These are phyloP conservation scores for Penicillium nucicola DNA, from an alignment of 495 filamentous ascomycete genomes.

Conservation along the genomic window DNA sequence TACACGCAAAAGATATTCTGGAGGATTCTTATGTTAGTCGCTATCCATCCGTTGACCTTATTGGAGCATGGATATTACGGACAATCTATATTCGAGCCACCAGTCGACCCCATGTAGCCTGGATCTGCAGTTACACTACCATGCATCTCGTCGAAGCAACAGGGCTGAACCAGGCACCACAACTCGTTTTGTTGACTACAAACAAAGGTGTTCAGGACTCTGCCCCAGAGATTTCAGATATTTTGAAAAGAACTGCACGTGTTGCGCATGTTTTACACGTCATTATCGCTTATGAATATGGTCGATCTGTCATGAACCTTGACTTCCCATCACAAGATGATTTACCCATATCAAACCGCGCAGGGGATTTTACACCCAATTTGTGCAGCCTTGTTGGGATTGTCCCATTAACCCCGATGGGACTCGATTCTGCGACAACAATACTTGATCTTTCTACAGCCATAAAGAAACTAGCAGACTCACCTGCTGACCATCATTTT, in stretches of 20 bases:
- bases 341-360: background rate
- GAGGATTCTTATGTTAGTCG: constrained; percentile 28
- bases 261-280: constrained; percentile 34
- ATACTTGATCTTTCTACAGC: constrained; percentile 15
- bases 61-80: constrained; percentile 40
- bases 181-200: constrained; percentile 11
- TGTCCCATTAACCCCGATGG: constrained; percentile 13
- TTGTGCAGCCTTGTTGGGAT: constrained; percentile 17
- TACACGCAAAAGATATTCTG: constrained; percentile 32
- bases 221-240: constrained; percentile 11
- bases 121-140: constrained; percentile 38
- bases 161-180: constrained; percentile 35
- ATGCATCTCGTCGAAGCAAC: constrained; percentile 45
- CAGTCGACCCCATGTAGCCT: constrained; percentile 37
- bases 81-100: constrained; percentile 38
- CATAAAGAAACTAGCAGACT: constrained; percentile 8
- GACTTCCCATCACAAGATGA: constrained; percentile 4
- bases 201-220: constrained; percentile 4
- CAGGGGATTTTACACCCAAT: constrained; percentile 15
- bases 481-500: constrained; percentile 19
- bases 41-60: constrained; percentile 27
- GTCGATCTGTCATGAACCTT: constrained; percentile 27
- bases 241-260: constrained; percentile 24
- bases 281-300: constrained; percentile 40
- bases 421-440: background rate